Conservation (phyloP, 163 green algal genomes). For the Volvox carteri region DNA sequence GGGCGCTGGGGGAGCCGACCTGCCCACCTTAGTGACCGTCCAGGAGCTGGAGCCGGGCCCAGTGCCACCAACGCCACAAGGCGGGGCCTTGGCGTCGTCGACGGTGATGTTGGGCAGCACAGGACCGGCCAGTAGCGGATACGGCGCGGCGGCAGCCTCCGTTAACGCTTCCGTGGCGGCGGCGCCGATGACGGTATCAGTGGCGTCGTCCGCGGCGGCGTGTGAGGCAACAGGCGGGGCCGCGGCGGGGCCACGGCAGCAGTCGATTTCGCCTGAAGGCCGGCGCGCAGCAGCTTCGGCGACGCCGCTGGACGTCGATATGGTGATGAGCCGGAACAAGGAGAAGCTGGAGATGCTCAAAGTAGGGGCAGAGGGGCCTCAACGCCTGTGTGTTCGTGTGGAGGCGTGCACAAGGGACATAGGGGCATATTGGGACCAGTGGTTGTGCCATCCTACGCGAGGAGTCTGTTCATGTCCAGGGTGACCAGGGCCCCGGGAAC, state of each 20-base stretch:
- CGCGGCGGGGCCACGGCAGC: background rate
- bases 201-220: background rate
- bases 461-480: too few relatives aligned
- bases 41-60: conserved; percentile 37
- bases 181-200: background rate
- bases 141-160: background rate
- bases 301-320: conserved; percentile 35
- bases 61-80: conserved; percentile 27
- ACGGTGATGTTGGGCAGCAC: background rate
- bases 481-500: too few relatives aligned
- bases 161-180: background rate
- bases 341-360: conserved; percentile 59
- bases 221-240: background rate
- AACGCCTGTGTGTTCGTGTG: too few relatives aligned
- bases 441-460: too few relatives aligned
- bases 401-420: too few relatives aligned
- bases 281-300: background rate
- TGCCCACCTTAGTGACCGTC: background rate
- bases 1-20: background rate
- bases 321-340: conserved; percentile 39
- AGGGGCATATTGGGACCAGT: too few relatives aligned
- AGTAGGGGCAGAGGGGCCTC: too few relatives aligned
- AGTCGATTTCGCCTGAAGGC: background rate
- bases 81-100: background rate
- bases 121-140: too few relatives aligned